Conservation (phyloP, 1,284 basidiomycete genomes). For the Thecaphora thlaspeos region DNA sequence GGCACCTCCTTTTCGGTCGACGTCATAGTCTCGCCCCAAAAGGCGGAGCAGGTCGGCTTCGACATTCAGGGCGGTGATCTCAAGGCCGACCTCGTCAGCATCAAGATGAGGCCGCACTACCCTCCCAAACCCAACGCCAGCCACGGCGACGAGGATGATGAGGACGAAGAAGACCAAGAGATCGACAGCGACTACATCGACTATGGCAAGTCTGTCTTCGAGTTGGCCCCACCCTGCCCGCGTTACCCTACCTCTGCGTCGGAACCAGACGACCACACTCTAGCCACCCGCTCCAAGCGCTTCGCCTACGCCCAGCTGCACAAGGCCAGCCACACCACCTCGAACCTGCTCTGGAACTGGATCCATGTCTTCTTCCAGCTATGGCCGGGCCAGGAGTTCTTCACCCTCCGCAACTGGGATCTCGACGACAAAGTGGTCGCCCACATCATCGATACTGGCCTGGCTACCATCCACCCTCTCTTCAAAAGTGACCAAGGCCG, state of each 20-base stretch:
- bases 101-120: slow-evolving; percentile 11
- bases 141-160: too few relatives aligned
- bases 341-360: slow-evolving; percentile 27
- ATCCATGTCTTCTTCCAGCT: slow-evolving; percentile 35
- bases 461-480: slow-evolving; percentile 33
- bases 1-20: slow-evolving; percentile 23
- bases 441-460: slow-evolving; percentile 13
- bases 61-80: neutral
- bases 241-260: slow-evolving; percentile 31
- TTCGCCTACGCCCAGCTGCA: slow-evolving; percentile 13
- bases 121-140: slow-evolving; percentile 9
- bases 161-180: too few relatives aligned
- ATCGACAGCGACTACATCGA: slow-evolving; percentile 27
- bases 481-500: slow-evolving; percentile 2
- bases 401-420: slow-evolving; percentile 3
- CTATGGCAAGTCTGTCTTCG: slow-evolving; percentile 12
- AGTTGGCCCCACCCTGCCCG: slow-evolving; percentile 18
- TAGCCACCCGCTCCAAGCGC: slow-evolving; percentile 26
- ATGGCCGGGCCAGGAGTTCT: slow-evolving; percentile 43
- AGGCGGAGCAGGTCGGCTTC: slow-evolving; percentile 2
- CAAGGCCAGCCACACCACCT: neutral
- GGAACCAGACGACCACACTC: slow-evolving; percentile 50
- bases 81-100: slow-evolving; percentile 5
- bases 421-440: slow-evolving; percentile 3
- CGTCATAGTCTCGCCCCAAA: slow-evolving; percentile 1